Base-by-base conservation (phyloP, 805 yeast species). In the Yamadazyma ubonensis region DNA sequence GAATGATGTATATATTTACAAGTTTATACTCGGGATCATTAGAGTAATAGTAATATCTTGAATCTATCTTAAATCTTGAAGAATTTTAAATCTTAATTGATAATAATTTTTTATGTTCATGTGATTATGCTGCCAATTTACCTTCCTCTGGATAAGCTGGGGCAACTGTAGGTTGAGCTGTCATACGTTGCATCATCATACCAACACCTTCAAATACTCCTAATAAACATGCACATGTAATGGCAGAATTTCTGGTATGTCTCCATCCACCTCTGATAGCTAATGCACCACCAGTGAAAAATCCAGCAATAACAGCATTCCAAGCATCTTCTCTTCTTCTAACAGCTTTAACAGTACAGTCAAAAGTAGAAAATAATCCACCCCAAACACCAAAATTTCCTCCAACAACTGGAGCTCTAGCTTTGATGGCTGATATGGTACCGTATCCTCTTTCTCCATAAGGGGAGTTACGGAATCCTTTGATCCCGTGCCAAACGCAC, bases 341-440 rank as follows among this genome's bases (percentile, higher is more conserved):
- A 30, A 93, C 79, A 2, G 91, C 96, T 66, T 91, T 93, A 33
- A 93, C 95, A 11, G 90, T 78, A 74, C 99, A 93, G 67, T 93
- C 99, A 59, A 82, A 93, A 10, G 95, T 84, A 23, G 97, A 88
- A 61, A 93, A 93, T 54, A 93, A 72, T 45, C 99, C 99, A 75
- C 99, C 99, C 99, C 99, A 93, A 28, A 87, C 96, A 71, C 99
- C 99, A 58, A 93, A 91, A 67, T 93, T 93, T 59, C 99, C 99
- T 51, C 99, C 99, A 40, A 91, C 89, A 36, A 91, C 96, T 28
- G 99, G 99, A 2, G 97, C 98, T 65, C 99, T 79, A 38, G 96
- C 87, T 61, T 88, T 88, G 53, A 93, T 84, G 28, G 98, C 97
- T 29, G 86, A 73, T 40, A 91, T 60, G 15, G 96, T 86, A 41